Base-by-base conservation (phyloP, 306 rosid species). In the Citrullus mucosospermus region DNA sequence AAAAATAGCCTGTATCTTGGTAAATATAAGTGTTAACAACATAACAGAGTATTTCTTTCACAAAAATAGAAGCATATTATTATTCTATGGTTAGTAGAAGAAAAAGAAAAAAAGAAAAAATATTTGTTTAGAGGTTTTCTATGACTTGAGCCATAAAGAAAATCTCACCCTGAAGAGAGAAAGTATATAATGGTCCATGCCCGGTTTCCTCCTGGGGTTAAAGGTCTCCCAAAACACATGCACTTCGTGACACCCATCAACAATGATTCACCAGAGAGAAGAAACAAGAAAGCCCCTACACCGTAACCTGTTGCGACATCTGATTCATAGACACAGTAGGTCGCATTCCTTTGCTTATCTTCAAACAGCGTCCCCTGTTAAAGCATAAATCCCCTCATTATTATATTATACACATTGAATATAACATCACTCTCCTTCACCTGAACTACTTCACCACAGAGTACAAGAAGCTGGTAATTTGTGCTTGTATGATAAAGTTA, bases 271-370 rank as follows among this genome's bases (percentile, higher is more conserved):
- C 97, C 77, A 41, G 96, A 90, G 66, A 93, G 97, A 83, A 93
- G 97, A 89, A 93, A 91, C 69, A 93, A 82, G 85, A 93, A 93
- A 62, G 93, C 82, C 0, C 97, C 96, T 18, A 90, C 97, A 63
- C 97, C 98, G 81, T 91, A 91, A 55, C 97, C 97, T 50, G 98
- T 93, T 34, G 99, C 99, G 20, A 91, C 97, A 83, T 95, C 99
- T 4, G 99, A 92, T 85, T 85, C 87, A 86, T 95, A 95, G 43
- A 85, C 88, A 79, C 99, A 95, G 44, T 89, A 91, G 11, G 97
- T 91, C 73, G 80, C 79, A 50, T 95, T 92, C 68, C 85, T 87
- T 51, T 14, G 67, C 38, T 75, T 81, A 57, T 84, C 83, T 71
- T 8, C 80, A 48, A 1, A 2, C 83, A 88, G 72, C 77, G 67